Base-by-base conservation (phyloP, 129 eudicot genomes). In the Lactuca saligna region DNA sequence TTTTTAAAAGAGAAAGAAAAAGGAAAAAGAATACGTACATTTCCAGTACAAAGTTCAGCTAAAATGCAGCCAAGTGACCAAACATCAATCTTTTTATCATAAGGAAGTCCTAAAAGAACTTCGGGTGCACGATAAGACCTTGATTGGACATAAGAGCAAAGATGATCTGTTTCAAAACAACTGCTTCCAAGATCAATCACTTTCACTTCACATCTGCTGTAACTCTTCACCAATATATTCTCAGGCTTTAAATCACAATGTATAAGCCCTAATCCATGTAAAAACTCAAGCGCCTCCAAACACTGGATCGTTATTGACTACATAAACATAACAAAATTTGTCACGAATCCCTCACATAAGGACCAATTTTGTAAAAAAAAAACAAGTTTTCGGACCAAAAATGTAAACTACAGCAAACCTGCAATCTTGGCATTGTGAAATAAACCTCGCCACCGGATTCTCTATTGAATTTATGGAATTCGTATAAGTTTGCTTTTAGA, bases 31-130 rank as follows among this genome's bases (percentile, higher is more conserved):
- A 33, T 70, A 76, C 93, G 78, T 75, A 91, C 97, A 78, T 88
- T 88, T 70, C 97, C 96, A 10, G 97, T 88, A 76, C 97, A 91
- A 60, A 91, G 97, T 84, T 91, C 97, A 20, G 97, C 97, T 79
- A 91, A 78, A 67, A 91, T 91, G 90, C 97, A 91, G 16, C 97
- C 97, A 66, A 91, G 97, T 31, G 97, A 91, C 97, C 97, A 91
- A 9, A 91, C 67, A 66, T 91, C 97, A 16, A 91, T 91, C 76
- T 85, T 91, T 73, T 91, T 91, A 66, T 83, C 88, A 83, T 91
- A 91, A 61, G 97, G 86, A 67, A 91, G 89, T 12, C 97, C 97
- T 71, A 91, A 66, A 63, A 91, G 85, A 66, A 91, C 97, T 70
- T 91, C 97, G 16, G 97, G 97, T 33, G 97, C 97, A 13, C 97